phyloP scores from a whole-genome alignment of 2,329 filamentous ascomycete genomes.

The Penicillium sclerotigenum region DNA sequence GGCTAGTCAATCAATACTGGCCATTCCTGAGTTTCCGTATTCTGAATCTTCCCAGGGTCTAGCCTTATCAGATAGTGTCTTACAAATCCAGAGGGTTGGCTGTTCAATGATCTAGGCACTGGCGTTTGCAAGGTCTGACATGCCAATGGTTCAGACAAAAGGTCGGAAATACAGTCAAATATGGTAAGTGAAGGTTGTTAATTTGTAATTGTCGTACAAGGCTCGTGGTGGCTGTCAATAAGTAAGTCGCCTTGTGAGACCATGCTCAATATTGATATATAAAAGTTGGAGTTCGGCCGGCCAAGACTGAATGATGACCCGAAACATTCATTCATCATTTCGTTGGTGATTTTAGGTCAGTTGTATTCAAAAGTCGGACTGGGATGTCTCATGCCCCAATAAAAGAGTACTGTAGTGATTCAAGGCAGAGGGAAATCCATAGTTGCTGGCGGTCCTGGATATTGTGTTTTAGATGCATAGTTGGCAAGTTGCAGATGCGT shows the following conservation, averaged over 20 bases:
- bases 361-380: neutral
- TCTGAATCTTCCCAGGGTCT: neutral
- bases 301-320: neutral
- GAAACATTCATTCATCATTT: slow-evolving; percentile 1
- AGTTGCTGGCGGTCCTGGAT: neutral
- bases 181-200: neutral
- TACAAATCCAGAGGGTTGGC: neutral
- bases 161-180: too few species aligned
- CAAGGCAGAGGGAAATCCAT: neutral
- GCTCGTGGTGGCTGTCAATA: neutral
- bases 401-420: neutral
- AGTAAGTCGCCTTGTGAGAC: neutral
- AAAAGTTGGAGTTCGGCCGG: neutral
- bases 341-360: neutral
- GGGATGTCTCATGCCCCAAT: neutral
- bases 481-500: neutral
- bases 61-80: neutral
- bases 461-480: neutral
- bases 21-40: neutral
- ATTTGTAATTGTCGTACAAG: neutral
- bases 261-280: neutral
- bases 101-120: neutral
- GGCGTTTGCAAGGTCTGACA: neutral
- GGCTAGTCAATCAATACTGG: neutral
- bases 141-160: neutral